Conservation (phyloP, 306 rosid genomes). For the Vigna angularis region DNA sequence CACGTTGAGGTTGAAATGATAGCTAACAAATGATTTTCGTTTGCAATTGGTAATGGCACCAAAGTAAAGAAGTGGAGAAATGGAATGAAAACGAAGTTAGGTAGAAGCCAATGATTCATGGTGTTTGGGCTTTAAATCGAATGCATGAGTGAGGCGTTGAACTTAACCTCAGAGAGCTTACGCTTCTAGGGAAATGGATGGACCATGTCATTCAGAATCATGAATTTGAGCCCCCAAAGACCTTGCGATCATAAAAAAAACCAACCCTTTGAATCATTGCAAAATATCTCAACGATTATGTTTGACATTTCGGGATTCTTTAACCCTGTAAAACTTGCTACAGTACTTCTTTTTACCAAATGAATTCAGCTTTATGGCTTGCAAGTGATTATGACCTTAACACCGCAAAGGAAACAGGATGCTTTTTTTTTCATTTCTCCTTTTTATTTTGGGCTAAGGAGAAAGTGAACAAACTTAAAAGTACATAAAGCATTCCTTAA, state of each 20-base stretch:
- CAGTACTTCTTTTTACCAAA: constrained; percentile 42
- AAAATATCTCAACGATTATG: constrained; percentile 44
- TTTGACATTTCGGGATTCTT: constrained; percentile 51
- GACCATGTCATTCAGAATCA: constrained; percentile 49
- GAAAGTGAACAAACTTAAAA: constrained; percentile 49
- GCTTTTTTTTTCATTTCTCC: constrained; percentile 22
- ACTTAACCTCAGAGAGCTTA: constrained; percentile 41
- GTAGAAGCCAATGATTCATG: constrained; percentile 47
- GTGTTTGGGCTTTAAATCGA: constrained; percentile 43
- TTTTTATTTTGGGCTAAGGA: constrained; percentile 41
- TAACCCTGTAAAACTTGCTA: constrained; percentile 28
- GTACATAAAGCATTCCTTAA: constrained; percentile 60
- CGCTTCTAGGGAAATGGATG: constrained; percentile 48
- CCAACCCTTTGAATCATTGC: constrained; percentile 46
- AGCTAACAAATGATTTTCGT: constrained; percentile 37
- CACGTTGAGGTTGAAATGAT: constrained; percentile 38
- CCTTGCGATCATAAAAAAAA: constrained; percentile 32
- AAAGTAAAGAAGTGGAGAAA: constrained; percentile 35
- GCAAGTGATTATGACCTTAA: constrained; percentile 47
- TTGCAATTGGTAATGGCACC: constrained; percentile 31
- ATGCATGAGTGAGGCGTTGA: constrained; percentile 46
- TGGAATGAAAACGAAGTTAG: constrained; percentile 46
- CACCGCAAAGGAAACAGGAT: constrained; percentile 48
- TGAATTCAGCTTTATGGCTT: constrained; percentile 44
- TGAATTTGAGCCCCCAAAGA: constrained; percentile 38